Conservation (phyloP, 2,329 filamentous ascomycete genomes). For the Aspergillus latus region DNA sequence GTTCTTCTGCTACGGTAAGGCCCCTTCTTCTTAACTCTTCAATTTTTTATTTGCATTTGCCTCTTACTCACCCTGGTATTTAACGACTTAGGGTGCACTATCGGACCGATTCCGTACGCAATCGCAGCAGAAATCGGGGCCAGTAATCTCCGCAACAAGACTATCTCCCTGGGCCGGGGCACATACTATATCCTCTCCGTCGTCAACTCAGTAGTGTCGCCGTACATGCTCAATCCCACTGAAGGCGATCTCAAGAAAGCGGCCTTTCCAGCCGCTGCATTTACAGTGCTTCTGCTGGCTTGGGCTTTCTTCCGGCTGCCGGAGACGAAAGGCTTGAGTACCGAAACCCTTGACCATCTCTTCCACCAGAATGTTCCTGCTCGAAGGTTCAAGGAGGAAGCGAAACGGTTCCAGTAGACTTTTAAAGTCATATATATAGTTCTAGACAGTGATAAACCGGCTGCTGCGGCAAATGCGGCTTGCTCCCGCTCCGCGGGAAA, state of each 20-base stretch:
- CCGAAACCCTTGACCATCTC: constrained; percentile 33
- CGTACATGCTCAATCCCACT: constrained; percentile 37
- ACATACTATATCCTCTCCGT: constrained; percentile 1
- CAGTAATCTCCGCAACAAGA: constrained; percentile 1
- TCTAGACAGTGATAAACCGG: not conserved
- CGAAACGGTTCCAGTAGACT: not conserved
- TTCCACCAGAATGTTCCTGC: constrained; percentile 28
- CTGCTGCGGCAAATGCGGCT: too few species aligned
- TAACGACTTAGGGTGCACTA: constrained; percentile 28
- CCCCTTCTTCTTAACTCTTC: constrained; percentile 37
- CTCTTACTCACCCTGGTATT: not conserved
- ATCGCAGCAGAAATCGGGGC: constrained; percentile 26
- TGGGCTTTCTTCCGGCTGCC: constrained; percentile 31
- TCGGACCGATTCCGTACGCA: constrained; percentile 55
- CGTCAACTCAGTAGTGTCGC: constrained; percentile 34
- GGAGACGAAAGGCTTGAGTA: constrained; percentile 32
- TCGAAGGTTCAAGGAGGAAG: constrained; percentile 21
- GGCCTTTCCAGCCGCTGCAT: constrained; percentile 22
- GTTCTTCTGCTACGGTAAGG: not conserved
- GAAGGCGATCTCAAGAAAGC: constrained; percentile 31
- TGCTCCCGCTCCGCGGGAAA: too few species aligned
- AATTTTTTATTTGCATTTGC: constrained; percentile 44
- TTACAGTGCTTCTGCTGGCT: not conserved
- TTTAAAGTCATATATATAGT: not conserved
- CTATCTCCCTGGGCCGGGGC: not conserved